phyloP scores from a whole-genome alignment of 441 rosid genomes.

The Hura crepitans region DNA sequence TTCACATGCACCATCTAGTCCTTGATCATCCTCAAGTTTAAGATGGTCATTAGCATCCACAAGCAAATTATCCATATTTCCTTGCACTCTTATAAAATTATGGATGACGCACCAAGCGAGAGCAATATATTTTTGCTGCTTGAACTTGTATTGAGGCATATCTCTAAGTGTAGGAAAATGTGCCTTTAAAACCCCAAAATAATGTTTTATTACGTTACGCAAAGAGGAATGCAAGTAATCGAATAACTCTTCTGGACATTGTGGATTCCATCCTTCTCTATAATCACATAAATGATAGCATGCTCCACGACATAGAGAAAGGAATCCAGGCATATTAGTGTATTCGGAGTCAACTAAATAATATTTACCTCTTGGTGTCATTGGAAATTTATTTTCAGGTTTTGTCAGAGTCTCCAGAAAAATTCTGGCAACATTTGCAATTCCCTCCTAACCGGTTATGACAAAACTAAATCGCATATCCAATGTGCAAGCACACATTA shows the following conservation, averaged over 20 bases:
- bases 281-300: background rate
- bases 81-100: background rate
- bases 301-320: background rate
- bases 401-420: background rate
- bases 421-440: background rate
- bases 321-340: background rate
- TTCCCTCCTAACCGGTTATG: background rate
- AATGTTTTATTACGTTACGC: background rate
- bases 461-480: slow-evolving; percentile 4
- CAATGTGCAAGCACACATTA: background rate
- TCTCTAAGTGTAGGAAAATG: background rate
- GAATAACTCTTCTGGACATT: background rate
- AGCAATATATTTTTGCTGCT: background rate
- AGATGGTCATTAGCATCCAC: background rate
- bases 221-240: background rate
- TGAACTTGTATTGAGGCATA: background rate
- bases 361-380: background rate
- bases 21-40: too few relatives aligned
- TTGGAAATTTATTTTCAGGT: background rate
- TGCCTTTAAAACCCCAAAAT: background rate
- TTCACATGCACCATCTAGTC: too few relatives aligned
- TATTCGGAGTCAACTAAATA: background rate
- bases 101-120: background rate
- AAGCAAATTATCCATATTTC: background rate
- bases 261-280: background rate